phyloP scores from a whole-genome alignment of 2,329 filamentous ascomycete species.

The Penicillium sp. region DNA sequence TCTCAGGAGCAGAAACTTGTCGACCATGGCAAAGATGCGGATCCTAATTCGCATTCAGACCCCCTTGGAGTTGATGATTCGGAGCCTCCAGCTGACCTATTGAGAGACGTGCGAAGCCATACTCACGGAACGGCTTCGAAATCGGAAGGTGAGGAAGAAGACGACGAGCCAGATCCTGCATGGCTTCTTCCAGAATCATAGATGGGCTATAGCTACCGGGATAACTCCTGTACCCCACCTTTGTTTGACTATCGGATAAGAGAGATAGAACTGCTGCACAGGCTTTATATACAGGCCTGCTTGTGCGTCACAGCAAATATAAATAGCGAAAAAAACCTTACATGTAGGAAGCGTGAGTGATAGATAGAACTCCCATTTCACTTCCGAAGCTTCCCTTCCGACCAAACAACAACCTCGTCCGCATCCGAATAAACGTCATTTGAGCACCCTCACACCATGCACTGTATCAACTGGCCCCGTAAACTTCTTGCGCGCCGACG shows the following conservation, averaged over 20 bases:
- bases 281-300: background rate
- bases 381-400: background rate
- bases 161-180: conserved; percentile 51
- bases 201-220: background rate
- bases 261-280: background rate
- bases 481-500: conserved; percentile 56
- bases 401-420: background rate
- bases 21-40: conserved; percentile 10
- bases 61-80: conserved; percentile 35
- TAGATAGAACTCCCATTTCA: background rate
- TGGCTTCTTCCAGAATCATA: conserved; percentile 44
- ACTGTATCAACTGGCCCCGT: conserved; percentile 47
- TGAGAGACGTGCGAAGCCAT: conserved; percentile 35
- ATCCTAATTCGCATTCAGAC: conserved; percentile 21
- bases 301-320: background rate
- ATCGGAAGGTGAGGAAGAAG: conserved; percentile 44
- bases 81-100: conserved; percentile 44
- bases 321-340: background rate
- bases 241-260: background rate
- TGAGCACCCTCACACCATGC: background rate
- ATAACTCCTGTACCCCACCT: background rate
- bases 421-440: background rate
- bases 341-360: background rate
- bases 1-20: conserved; percentile 13
- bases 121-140: conserved; percentile 27